Conservation (phyloP, 305 asterid species). For the Petunia hybrid region DNA sequence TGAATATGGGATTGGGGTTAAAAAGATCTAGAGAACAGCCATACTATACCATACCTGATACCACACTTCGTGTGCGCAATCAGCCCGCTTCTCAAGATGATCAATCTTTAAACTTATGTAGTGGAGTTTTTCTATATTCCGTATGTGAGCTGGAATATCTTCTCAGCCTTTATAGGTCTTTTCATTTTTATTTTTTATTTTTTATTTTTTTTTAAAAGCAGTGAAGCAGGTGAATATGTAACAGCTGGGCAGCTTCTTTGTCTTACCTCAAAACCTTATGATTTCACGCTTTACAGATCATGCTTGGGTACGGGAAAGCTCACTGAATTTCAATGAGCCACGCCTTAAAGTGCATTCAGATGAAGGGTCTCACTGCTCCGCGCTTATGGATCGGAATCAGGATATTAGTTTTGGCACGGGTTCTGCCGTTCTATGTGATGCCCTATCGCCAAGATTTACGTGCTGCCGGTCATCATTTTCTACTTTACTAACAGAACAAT, state of each 20-base stretch:
- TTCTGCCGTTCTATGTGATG: constrained; percentile 46
- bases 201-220: background rate
- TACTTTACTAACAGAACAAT: constrained; percentile 48
- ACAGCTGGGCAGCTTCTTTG: background rate
- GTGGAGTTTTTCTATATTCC: background rate
- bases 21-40: background rate
- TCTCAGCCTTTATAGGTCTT: background rate
- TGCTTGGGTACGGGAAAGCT: constrained; percentile 56
- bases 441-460: constrained; percentile 46
- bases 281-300: constrained; percentile 53
- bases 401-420: constrained; percentile 73
- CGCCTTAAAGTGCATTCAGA: constrained; percentile 34
- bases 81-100: constrained; percentile 14
- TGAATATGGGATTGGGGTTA: background rate
- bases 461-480: constrained; percentile 69
- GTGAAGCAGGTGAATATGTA: constrained; percentile 25
- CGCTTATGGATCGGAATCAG: constrained; percentile 53
- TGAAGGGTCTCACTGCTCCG: constrained; percentile 38
- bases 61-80: background rate
- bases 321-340: constrained; percentile 33
- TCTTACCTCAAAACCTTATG: background rate
- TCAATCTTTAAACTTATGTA: background rate
- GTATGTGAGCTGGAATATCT: background rate
- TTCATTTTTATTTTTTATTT: background rate
- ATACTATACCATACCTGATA: background rate